Evolutionary conservation across 2,329 filamentous ascomycete genomes (phyloP).

Genomic region (Hypoxylon sp.): DNA sequence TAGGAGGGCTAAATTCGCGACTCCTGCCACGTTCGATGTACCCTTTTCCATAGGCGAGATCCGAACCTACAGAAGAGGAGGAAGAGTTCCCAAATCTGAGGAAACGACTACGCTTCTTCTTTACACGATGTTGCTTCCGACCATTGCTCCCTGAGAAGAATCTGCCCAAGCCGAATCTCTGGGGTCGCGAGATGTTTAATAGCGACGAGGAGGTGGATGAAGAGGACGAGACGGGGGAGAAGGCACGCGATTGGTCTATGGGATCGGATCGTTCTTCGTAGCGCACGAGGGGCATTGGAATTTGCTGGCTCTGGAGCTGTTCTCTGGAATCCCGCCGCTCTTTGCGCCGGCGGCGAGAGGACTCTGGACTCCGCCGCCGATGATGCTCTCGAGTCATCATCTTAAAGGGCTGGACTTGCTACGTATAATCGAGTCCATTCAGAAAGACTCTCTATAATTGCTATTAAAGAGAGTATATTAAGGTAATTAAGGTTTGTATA

Average conservation of each 20-base stretch:
- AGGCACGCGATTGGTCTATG: constrained; percentile 45
- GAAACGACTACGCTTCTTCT: constrained; percentile 63
- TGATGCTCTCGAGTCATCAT: constrained; percentile 65
- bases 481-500: constrained; percentile 28
- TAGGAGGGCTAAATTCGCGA: constrained; percentile 50
- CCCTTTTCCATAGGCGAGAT: constrained; percentile 75
- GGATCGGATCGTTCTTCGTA: constrained; percentile 44
- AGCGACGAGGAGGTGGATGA: constrained; percentile 70
- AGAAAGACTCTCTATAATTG: constrained; percentile 36
- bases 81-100: constrained; percentile 73
- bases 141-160: constrained; percentile 72
- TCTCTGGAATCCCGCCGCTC: constrained; percentile 58
- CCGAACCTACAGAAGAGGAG: constrained; percentile 75
- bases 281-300: constrained; percentile 40
- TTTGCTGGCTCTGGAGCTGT: constrained; percentile 50
- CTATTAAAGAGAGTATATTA: constrained; percentile 34
- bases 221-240: constrained; percentile 57
- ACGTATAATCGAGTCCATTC: constrained; percentile 43
- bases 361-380: constrained; percentile 68
- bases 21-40: constrained; percentile 61
- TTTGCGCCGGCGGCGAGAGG: constrained; percentile 65
- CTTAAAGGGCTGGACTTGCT: constrained; percentile 49
- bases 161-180: constrained; percentile 66
- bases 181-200: constrained; percentile 73
- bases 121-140: constrained; percentile 57